Base-by-base conservation (phyloP, 1,139 yeast species). In the Sugiyamaella xylanicola region DNA sequence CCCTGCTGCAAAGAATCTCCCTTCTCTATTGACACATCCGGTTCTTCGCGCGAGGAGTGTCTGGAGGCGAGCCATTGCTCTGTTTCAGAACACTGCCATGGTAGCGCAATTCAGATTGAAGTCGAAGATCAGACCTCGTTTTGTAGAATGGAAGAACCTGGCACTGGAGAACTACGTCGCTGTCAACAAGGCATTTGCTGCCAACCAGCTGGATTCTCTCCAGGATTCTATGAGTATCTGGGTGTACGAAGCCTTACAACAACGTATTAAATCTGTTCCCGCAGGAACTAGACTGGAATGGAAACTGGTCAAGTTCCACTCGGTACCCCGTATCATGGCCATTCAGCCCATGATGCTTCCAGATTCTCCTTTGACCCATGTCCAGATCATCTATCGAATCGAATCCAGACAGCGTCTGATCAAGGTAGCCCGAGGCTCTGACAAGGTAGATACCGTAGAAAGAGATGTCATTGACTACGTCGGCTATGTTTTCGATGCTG, bases 331-430 rank as follows among this genome's bases (percentile, higher is more conserved):
- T 70, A 76, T 90, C 41, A 77, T 87, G 52, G 78, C 85, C 2
- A 81, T 90, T 65, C 95, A 67, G 82, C 91, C 83, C 65, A 79
- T 70, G 79, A 84, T 77, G 85, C 81, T 73, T 64, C 87, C 79
- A 3, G 81, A 80, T 21, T 70, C 72, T 56, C 83, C 89, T 13
- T 75, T 87, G 41, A 82, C 84, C 54, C 83, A 78, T 64, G 79
- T 87, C 39, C 96, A 90, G 74, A 77, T 88, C 45, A 84, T 87
- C n/a, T 86, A 91, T 73, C 82, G 83, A 63, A 85, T 89, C 60
- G 80, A 82, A 57, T 86, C 96, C 7, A 80, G 79, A 54, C 97
- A 91, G 71, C 81, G 84, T 63, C 75, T 91, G 60, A 75, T 78
- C 52, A 77, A 78, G 59, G 71, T 80, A 51, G 74, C 63, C 43